Base-by-base conservation (phyloP, 441 rosid genomes). In the Arabidopsis hybrid region DNA sequence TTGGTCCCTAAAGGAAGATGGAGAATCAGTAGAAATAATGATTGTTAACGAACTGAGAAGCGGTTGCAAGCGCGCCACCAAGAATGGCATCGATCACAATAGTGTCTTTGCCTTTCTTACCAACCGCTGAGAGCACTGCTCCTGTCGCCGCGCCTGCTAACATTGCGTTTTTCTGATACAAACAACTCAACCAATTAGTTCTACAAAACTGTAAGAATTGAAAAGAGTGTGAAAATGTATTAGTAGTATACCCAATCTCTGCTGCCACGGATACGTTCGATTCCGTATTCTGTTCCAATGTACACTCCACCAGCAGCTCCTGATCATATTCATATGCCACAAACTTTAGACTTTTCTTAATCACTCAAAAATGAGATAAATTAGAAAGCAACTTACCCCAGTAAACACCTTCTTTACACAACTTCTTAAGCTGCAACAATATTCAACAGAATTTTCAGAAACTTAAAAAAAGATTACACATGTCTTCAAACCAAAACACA, bases 331-430 rank as follows among this genome's bases (percentile, higher is more conserved):
- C 64, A 71, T 29, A 46, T 12, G 18, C 62, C 5, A 8, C 9
- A 11, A 34, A 18, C 26, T 10, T 50, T 32, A 36, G 18, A 4
- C 10, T 16, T 45, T 13, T 7, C 18, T 14, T 12, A 3, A 16
- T 7, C 4, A 69, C 65, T 42, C 17, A 49, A 36, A 32, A 39
- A 47, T 45, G 56, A 8, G 4, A 32, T 12, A 36, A 47, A 8
- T 11, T 60, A 11, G 51, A 65, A 36, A 34, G 0, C 6, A 69
- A 68, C 88, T 74, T 78, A 89, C 97, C 97, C 91, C 94, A 87
- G 49, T 84, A 87, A 66, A 80, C 90, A 67, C 92, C 97, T 83
- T 91, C 94, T 75, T 82, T 84, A 72, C 97, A 91, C 87, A 87
- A 83, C 69, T 83, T 91, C 84, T 87, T 89, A 82, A 91, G 65